Conservation (phyloP, 2,329 filamentous ascomycete genomes). For the Colletotrichum horii region DNA sequence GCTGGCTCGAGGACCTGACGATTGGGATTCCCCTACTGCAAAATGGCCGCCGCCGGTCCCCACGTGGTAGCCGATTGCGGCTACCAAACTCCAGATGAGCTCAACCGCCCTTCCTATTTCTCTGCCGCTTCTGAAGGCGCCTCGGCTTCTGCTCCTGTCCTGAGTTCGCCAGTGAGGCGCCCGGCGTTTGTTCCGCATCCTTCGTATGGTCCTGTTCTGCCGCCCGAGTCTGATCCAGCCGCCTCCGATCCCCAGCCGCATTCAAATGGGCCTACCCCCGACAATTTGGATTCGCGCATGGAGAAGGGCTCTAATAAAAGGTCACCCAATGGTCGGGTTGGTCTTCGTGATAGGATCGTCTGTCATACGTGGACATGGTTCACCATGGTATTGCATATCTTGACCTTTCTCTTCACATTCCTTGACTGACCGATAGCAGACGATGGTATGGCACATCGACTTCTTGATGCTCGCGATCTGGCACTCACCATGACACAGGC, state of each 20-base stretch:
- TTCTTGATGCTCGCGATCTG: conserved; percentile 2
- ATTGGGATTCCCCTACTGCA: conserved; percentile 42
- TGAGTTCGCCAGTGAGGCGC: conserved; percentile 1
- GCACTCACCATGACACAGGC: conserved; percentile 40
- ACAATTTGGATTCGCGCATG: conserved; percentile 38
- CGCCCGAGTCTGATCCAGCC: neutral
- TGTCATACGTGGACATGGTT: conserved; percentile 78
- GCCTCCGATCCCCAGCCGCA: conserved; percentile 18
- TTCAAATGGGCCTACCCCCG: conserved; percentile 31
- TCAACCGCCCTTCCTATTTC: conserved; percentile 34
- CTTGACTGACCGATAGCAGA: conserved; percentile 27
- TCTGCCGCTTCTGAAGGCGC: conserved; percentile 15
- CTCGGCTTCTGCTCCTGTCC: neutral
- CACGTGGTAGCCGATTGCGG: conserved; percentile 34
- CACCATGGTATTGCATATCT: conserved; percentile 52
- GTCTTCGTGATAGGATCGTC: conserved; percentile 55
- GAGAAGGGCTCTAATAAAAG: conserved; percentile 3
- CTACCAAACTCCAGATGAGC: conserved; percentile 44
- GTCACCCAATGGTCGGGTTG: conserved; percentile 35
- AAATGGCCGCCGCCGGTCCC: conserved; percentile 39
- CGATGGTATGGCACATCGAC: conserved; percentile 32
- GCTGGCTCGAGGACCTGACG: conserved; percentile 51
- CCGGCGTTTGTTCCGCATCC: conserved; percentile 11
- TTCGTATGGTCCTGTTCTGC: conserved; percentile 8
- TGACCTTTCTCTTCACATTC: neutral